These are phyloP conservation scores for Pythium coloratum DNA, from an alignment of 352 stramenopile species.

Conservation along the genomic window DNA sequence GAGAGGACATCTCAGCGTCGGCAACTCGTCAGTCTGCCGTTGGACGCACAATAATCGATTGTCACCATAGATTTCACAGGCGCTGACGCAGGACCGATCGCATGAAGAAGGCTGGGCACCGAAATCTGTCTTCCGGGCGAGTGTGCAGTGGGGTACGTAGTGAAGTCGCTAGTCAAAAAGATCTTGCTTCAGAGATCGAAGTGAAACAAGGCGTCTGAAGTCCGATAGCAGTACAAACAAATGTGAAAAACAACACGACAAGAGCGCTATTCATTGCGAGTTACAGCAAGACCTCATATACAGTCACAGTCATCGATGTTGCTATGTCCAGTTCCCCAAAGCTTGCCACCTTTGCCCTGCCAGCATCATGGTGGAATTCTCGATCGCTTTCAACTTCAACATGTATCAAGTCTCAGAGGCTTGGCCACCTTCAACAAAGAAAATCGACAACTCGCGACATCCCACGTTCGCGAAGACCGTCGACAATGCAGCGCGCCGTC, in stretches of 20 bases:
- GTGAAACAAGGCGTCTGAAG: background rate
- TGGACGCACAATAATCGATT: background rate
- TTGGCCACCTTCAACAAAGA: conserved; percentile 42
- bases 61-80: background rate
- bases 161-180: background rate
- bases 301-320: no score
- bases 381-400: conserved; percentile 38
- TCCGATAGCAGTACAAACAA: no score
- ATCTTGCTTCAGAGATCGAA: conserved; percentile 15
- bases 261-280: no score
- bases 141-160: conserved; percentile 4
- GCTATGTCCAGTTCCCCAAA: background rate
- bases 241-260: no score
- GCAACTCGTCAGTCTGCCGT: background rate
- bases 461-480: conserved; percentile 2
- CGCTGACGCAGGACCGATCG: background rate
- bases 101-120: background rate
- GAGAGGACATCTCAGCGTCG: background rate
- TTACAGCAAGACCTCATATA: no score
- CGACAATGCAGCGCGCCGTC: conserved; percentile 6
- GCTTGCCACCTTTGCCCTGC: background rate
- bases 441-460: conserved; percentile 32
- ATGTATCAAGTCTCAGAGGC: conserved; percentile 44
- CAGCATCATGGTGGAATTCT: background rate
- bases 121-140: conserved; percentile 19